These are phyloP conservation scores for Helenozyma rhizophorensis DNA, from an alignment of 805 yeast genomes.

Conservation along the genomic window DNA sequence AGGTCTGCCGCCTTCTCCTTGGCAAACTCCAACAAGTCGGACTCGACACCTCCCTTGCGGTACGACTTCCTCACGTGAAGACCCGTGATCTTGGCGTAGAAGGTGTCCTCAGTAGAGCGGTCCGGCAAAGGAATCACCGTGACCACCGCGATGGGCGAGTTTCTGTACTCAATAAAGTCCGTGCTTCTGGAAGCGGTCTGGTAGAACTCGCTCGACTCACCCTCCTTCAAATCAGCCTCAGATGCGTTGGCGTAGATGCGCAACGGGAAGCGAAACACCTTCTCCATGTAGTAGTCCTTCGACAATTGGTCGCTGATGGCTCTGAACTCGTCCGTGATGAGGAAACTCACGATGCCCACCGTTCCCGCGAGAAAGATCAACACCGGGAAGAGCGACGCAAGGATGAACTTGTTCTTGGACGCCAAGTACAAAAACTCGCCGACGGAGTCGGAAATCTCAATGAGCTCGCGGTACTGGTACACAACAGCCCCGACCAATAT, in stretches of 20 bases:
- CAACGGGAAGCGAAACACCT: conserved; percentile 51
- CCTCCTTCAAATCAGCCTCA: conserved; percentile 17
- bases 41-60: conserved; percentile 56
- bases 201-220: conserved; percentile 18
- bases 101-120: conserved; percentile 33
- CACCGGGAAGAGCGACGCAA: conserved; percentile 32
- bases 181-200: conserved; percentile 42
- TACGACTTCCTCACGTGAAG: conserved; percentile 68
- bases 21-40: conserved; percentile 62
- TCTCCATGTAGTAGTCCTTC: conserved; percentile 18
- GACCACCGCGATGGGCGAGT: conserved; percentile 65
- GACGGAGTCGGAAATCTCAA: conserved; percentile 26
- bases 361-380: conserved; percentile 33
- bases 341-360: conserved; percentile 35
- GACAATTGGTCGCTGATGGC: conserved; percentile 28
- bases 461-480: conserved; percentile 26
- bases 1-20: conserved; percentile 42
- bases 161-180: conserved; percentile 56
- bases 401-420: conserved; percentile 17
- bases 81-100: conserved; percentile 51
- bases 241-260: conserved; percentile 37
- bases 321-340: conserved; percentile 47
- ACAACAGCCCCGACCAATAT: conserved; percentile 8
- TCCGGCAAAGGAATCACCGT: conserved; percentile 41
- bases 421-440: conserved; percentile 25